A percentile compares a stretch with the other conserved stretches of the same genome.
Conservation (phyloP, 768 basidiomycete genomes). For the Naganishia friedmannii region DNA sequence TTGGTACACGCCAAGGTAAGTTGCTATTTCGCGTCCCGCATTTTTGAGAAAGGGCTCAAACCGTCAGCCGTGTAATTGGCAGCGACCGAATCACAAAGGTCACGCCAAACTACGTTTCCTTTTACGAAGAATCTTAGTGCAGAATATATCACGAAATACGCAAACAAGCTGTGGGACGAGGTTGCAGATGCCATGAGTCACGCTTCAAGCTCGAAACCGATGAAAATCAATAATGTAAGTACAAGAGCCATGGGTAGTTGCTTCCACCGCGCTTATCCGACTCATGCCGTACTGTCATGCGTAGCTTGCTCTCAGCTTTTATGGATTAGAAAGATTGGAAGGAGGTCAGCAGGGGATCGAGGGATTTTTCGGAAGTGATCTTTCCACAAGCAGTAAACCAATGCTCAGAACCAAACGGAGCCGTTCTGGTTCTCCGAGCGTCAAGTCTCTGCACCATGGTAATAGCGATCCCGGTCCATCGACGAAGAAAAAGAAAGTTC, state of each 20-base stretch:
- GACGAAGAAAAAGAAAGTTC: conserved; percentile 35
- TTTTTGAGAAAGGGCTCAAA: not conserved
- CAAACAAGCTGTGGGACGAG: conserved; percentile 81
- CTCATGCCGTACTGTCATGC: not conserved
- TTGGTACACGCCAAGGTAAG: conserved; percentile 71
- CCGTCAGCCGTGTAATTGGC: not conserved
- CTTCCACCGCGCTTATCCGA: not conserved
- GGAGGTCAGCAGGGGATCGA: conserved; percentile 82
- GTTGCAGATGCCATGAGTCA: conserved; percentile 60
- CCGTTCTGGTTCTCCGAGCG: not conserved
- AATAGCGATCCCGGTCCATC: conserved; percentile 24
- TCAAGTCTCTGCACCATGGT: not conserved
- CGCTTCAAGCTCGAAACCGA: conserved; percentile 35
- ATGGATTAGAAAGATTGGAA: conserved; percentile 46
- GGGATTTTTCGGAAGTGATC: conserved; percentile 66
- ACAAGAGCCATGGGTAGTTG: not conserved
- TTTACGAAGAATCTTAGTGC: conserved; percentile 71
- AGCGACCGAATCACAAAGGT: conserved; percentile 68
- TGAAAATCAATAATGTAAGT: conserved; percentile 69
- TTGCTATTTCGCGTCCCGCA: not conserved
- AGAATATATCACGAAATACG: conserved; percentile 71
- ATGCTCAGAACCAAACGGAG: conserved; percentile 31
- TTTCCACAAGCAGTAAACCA: conserved; percentile 23
- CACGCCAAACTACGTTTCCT: conserved; percentile 84
- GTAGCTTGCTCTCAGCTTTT: conserved; percentile 47